Evolutionary conservation across 495 filamentous ascomycete species (phyloP).

Genomic region (Talaromyces ruber): DNA sequence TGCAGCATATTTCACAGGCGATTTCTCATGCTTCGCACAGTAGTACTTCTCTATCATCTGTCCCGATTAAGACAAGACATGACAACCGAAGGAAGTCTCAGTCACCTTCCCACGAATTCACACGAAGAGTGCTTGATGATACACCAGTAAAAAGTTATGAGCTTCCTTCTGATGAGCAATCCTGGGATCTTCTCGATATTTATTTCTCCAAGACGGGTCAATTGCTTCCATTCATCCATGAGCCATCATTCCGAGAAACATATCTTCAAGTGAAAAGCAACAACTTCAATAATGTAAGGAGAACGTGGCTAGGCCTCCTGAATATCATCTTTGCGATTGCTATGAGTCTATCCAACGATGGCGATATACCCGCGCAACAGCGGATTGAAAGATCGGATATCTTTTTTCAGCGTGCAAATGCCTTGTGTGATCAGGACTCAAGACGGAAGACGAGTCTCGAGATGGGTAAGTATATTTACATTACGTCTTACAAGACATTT

Average conservation of each 20-base stretch:
- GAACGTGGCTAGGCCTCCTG: conserved; percentile 56
- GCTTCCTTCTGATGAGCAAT: conserved; percentile 16
- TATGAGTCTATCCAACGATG: too few relatives aligned
- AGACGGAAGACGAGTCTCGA: conserved; percentile 22
- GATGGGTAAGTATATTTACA: conserved; percentile 15
- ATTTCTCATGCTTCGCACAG: conserved; percentile 18
- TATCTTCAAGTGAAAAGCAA: conserved; percentile 25
- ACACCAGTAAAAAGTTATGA: conserved; percentile 12
- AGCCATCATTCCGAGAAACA: conserved; percentile 24
- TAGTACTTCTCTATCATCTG: neutral
- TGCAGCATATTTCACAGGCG: too few relatives aligned
- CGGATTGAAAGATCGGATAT: too few relatives aligned
- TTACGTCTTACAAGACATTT: too few relatives aligned
- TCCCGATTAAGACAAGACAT: neutral
- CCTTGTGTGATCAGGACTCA: too few relatives aligned
- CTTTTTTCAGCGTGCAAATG: too few relatives aligned
- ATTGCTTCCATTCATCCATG: conserved; percentile 31
- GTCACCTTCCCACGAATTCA: conserved; percentile 15
- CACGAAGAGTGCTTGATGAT: too few relatives aligned
- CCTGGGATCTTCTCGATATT: conserved; percentile 15
- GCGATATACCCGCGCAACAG: too few relatives aligned
- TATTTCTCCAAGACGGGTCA: conserved; percentile 35
- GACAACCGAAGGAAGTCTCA: conserved; percentile 11
- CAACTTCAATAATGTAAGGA: conserved; percentile 22
- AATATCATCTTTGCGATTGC: conserved; percentile 73